Evolutionary conservation across 2,329 filamentous ascomycete genomes (phyloP).

Genomic region (Plectosphaerella sp.): DNA sequence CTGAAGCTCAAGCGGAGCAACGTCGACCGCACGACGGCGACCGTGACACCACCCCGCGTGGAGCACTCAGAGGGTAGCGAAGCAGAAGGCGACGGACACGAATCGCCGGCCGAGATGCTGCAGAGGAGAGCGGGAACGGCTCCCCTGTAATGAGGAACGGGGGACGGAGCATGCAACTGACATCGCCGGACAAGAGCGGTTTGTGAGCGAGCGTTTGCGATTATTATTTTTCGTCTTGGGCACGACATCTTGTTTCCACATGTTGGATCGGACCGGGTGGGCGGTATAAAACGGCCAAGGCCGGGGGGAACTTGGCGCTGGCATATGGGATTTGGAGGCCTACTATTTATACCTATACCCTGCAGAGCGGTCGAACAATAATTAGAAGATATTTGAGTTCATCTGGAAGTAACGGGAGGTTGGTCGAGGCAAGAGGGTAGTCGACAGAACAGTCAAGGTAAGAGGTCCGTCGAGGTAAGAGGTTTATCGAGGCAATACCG

Average conservation of each 20-base stretch:
- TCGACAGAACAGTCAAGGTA: too few species aligned
- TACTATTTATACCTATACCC: too few species aligned
- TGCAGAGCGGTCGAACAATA: too few species aligned
- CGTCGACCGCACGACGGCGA: background rate
- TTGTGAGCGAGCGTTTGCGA: background rate
- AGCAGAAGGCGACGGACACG: background rate
- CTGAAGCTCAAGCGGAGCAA: background rate
- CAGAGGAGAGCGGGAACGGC: background rate
- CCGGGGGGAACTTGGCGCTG: background rate
- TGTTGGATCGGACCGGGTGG: too few species aligned
- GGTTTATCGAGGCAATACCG: too few species aligned
- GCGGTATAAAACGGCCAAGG: too few species aligned
- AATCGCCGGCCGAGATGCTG: background rate
- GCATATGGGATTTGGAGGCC: background rate
- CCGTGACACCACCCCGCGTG: background rate
- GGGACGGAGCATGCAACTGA: background rate
- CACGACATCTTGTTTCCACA: too few species aligned
- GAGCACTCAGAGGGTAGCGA: background rate
- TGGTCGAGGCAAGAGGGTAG: too few species aligned
- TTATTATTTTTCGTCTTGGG: background rate
- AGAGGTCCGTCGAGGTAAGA: too few species aligned
- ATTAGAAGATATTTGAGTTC: too few species aligned
- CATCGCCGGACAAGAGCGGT: background rate
- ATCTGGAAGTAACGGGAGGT: too few species aligned
- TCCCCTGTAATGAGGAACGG: background rate